Conservation (phyloP, 148 eudicot species). For the Fagopyrum tataricum region DNA sequence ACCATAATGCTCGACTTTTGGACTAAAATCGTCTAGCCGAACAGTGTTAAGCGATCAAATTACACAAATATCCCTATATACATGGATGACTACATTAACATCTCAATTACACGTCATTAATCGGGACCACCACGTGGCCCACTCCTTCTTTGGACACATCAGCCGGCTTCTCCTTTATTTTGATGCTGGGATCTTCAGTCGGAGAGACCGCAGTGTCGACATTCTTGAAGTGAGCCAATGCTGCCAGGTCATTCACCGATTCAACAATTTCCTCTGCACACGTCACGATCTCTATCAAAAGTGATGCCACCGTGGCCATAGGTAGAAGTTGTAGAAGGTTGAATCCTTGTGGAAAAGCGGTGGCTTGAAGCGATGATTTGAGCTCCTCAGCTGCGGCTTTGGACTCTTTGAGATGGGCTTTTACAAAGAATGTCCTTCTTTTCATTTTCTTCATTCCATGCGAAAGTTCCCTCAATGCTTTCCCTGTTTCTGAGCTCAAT, state of each 20-base stretch:
- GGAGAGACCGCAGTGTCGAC: not conserved
- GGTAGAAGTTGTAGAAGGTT: slow-evolving; percentile 40
- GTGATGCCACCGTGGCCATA: slow-evolving; percentile 42
- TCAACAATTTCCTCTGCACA: slow-evolving; percentile 38
- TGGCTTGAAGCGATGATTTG: slow-evolving; percentile 19
- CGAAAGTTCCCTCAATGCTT: slow-evolving; percentile 25
- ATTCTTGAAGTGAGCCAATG: slow-evolving; percentile 13
- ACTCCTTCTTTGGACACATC: not conserved
- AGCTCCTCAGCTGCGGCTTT: slow-evolving; percentile 28
- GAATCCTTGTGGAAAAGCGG: slow-evolving; percentile 18
- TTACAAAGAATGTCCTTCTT: slow-evolving; percentile 9
- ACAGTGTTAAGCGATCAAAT: not conserved
- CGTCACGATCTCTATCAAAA: slow-evolving; percentile 40
- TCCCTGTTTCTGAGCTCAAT: slow-evolving; percentile 29
- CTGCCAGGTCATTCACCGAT: slow-evolving; percentile 41
- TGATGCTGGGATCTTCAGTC: not conserved
- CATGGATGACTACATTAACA: not conserved
- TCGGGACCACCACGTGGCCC: not conserved
- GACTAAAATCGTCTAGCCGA: not conserved
- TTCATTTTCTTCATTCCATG: slow-evolving; percentile 26
- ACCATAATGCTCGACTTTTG: not conserved
- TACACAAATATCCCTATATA: slow-evolving; percentile 1
- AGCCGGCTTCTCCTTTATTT: not conserved
- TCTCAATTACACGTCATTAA: not conserved
- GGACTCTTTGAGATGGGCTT: slow-evolving; percentile 21